phyloP scores from a whole-genome alignment of 2,329 filamentous ascomycete species.

The Anthostomella pinea region DNA sequence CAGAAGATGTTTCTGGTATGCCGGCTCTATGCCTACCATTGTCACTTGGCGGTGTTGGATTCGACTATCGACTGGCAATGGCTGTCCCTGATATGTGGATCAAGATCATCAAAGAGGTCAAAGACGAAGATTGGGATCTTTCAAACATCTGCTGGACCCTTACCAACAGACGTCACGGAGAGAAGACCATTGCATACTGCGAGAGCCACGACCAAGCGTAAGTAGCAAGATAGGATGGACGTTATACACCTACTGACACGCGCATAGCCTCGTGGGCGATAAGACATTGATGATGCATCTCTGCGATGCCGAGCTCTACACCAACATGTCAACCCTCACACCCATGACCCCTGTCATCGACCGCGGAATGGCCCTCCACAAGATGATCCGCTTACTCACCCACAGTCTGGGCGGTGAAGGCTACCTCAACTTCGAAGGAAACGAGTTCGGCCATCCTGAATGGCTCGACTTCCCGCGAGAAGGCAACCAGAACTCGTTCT shows the following conservation, averaged over 20 bases:
- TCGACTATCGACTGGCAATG: constrained; percentile 97
- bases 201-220: constrained; percentile 98
- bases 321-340: constrained; percentile 86
- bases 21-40: constrained; percentile 88
- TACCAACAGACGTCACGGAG: constrained; percentile 88
- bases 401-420: constrained; percentile 91
- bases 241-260: constrained; percentile 18
- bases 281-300: constrained; percentile 98
- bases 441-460: constrained; percentile 97
- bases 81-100: constrained; percentile 99
- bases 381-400: constrained; percentile 94
- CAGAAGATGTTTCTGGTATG: constrained; percentile 98
- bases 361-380: constrained; percentile 88
- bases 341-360: constrained; percentile 87
- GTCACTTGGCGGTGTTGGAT: constrained; percentile 85
- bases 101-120: constrained; percentile 92
- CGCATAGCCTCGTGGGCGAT: constrained; percentile 79
- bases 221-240: constrained; percentile 36
- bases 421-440: constrained; percentile 97
- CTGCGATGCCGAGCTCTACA: constrained; percentile 95
- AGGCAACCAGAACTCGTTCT: constrained; percentile 90
- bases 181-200: constrained; percentile 97
- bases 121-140: constrained; percentile 91
- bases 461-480: constrained; percentile 98
- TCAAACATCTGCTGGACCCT: constrained; percentile 79